phyloP scores from a whole-genome alignment of 2,329 filamentous ascomycete species.

The Diaporthe sp. region DNA sequence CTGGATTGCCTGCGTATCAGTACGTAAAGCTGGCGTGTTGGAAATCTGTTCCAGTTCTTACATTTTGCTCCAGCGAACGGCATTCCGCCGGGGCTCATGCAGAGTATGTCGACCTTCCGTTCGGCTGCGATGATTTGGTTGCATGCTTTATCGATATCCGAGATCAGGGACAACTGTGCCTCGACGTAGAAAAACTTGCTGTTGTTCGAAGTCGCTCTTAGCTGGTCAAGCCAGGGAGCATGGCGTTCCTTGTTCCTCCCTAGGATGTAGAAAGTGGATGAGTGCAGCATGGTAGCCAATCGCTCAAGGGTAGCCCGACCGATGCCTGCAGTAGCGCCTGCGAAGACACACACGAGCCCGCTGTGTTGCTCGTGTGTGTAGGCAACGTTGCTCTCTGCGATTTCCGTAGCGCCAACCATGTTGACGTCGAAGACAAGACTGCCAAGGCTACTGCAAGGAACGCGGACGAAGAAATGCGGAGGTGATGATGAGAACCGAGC shows the following conservation, averaged over 20 bases:
- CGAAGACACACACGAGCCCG: conserved; percentile 22
- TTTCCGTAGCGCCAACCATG: neutral
- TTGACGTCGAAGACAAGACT: neutral
- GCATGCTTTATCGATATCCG: conserved; percentile 44
- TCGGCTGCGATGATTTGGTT: conserved; percentile 41
- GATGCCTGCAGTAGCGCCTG: conserved; percentile 41
- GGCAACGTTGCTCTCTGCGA: neutral
- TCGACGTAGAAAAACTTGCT: conserved; percentile 49
- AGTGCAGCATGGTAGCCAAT: conserved; percentile 43
- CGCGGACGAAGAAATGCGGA: neutral
- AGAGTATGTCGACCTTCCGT: conserved; percentile 48
- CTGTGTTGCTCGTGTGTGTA: conserved; percentile 3
- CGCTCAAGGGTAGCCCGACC: conserved; percentile 47
- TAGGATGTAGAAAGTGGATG: conserved; percentile 45
- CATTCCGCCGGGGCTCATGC: conserved; percentile 47
- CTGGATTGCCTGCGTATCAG: conserved; percentile 39
- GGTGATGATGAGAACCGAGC: neutral
- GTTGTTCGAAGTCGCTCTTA: conserved; percentile 40
- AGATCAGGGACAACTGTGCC: conserved; percentile 47
- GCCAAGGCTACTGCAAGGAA: too few relatives aligned
- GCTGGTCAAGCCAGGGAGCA: conserved; percentile 34
- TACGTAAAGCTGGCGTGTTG: neutral
- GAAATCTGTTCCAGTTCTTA: conserved; percentile 18
- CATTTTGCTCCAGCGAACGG: conserved; percentile 44
- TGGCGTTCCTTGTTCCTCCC: conserved; percentile 43